These are phyloP conservation scores for Monotropa hypopitys DNA, from an alignment of 179 eudicot species.

Conservation along the genomic window DNA sequence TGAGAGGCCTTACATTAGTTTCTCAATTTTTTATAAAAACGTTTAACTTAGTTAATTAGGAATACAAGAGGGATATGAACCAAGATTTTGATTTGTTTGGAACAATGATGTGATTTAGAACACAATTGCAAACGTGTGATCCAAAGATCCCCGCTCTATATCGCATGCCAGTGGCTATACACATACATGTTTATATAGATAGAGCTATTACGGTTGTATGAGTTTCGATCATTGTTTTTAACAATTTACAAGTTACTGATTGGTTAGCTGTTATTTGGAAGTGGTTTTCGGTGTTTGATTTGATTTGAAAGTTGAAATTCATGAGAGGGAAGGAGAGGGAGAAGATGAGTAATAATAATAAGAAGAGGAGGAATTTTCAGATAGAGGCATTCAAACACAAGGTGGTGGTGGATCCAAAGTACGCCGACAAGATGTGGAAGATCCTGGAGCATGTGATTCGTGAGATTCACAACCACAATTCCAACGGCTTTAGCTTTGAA, in stretches of 20 bases:
- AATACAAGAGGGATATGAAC: no score
- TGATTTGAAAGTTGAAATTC: not conserved
- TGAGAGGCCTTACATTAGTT: no score
- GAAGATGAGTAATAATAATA: conserved; percentile 20
- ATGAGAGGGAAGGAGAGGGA: not conserved
- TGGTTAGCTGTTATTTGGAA: not conserved
- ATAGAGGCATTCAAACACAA: conserved; percentile 42
- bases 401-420: conserved; percentile 39
- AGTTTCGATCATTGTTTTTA: not conserved
- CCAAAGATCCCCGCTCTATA: not conserved
- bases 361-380: conserved; percentile 38
- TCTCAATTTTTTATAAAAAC: no score
- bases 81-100: no score
- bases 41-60: no score
- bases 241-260: not conserved
- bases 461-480: conserved; percentile 47
- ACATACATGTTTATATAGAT: not conserved
- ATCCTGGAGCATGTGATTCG: conserved; percentile 42
- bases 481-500: conserved; percentile 43
- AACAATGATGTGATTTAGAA: no score
- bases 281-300: not conserved
- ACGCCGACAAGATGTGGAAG: conserved; percentile 51
- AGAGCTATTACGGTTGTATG: not conserved
- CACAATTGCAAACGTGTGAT: no score
- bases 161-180: not conserved